Base-by-base conservation (phyloP, 495 filamentous ascomycete genomes). In the Filosporella fistucella region DNA sequence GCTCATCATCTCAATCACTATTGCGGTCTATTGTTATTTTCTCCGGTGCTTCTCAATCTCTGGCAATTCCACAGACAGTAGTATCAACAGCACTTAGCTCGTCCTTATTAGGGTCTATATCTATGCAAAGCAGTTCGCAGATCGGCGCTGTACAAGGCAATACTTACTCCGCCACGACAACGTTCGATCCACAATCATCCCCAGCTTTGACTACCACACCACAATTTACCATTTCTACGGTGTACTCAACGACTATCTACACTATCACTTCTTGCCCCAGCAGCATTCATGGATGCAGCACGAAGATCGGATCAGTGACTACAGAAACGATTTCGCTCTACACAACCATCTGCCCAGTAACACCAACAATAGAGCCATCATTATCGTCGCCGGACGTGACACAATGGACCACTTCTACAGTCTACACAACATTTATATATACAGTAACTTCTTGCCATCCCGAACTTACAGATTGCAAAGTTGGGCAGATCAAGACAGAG, bases 201-300 rank as follows among this genome's bases (percentile, higher is more conserved):
- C 6, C 32, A 7, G 6, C 32, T 7, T 6, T 16, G 4, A 35
- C 32, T 7, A 35, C 13, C 8, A 18, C 35, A 4, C 14, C 24
- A 14, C 20, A 12, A 12, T 50, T 23, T 13, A 81, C 77, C 42
- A 78, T 74, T 21, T 82, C 78, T 8, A 83, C 81, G 33, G 66
- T 82, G 14, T 82, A 72, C 60, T 63, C 69, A 13, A 85, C 81
- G 9, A 73, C 67, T 42, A 66, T 71, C 54, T 65, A 75, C 47
- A 82, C 81, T 5, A 66, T 81, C 56, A 79, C 75, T 3, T 74
- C 70, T 47, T 84, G 78, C 58, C 69, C 70, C 7, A 60, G 80
- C 1, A 71, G 63, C 6, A 73, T 84, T n/a, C 77, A 74, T 43
- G 61, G 78, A 57, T 85, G 82, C 66, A 80, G 80, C 4, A 16